phyloP scores from a whole-genome alignment of 441 rosid species.

The Gossypium schwendimanii region DNA sequence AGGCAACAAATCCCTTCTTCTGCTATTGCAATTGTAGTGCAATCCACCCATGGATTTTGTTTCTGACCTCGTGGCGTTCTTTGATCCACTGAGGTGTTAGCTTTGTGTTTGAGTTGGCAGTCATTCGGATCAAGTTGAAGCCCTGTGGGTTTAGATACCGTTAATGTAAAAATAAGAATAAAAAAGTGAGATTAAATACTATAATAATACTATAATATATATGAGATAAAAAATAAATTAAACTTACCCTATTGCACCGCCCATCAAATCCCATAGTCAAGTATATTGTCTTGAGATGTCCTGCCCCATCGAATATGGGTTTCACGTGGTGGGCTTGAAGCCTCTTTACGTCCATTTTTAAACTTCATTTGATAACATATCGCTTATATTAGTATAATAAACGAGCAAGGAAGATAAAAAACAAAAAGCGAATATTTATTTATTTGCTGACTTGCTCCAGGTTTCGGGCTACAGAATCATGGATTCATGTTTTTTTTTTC shows the following conservation, averaged over 20 bases:
- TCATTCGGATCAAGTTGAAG: not conserved
- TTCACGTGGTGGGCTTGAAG: too few species aligned
- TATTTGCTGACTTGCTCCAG: not conserved
- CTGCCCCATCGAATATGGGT: not conserved
- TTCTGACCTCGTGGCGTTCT: not conserved
- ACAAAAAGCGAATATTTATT: not conserved
- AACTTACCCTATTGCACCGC: too few species aligned
- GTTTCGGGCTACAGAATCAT: not conserved
- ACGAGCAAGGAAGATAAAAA: not conserved
- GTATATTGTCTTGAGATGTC: too few species aligned
- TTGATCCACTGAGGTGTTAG: not conserved
- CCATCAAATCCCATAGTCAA: too few species aligned
- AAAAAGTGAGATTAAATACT: rapidly evolving
- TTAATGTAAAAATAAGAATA: too few species aligned
- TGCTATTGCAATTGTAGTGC: not conserved
- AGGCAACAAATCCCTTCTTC: not conserved
- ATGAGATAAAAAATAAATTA: rapidly evolving
- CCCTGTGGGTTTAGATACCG: too few species aligned
- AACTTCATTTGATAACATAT: not conserved
- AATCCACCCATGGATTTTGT: not conserved
- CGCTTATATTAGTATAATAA: not conserved
- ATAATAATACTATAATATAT: too few species aligned
- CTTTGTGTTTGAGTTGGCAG: not conserved
- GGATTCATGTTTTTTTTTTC: too few species aligned
- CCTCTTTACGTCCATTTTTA: too few species aligned